Base-by-base conservation (phyloP, 1,284 basidiomycete genomes). In the Pyrrhoderma lamaoense region DNA sequence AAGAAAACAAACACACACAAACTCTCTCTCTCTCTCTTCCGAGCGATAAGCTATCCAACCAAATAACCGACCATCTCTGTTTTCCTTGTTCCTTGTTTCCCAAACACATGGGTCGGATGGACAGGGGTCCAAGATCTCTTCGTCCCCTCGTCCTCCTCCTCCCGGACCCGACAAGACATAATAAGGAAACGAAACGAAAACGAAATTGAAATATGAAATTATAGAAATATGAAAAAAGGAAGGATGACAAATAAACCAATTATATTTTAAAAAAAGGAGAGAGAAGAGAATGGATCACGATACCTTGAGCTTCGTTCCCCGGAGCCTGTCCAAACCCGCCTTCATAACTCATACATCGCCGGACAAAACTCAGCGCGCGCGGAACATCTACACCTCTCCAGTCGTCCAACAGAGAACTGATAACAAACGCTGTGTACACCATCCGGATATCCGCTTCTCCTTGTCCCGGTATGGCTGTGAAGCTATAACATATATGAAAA, bases 281-380 rank as follows among this genome's bases (percentile, higher is more conserved):
- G n/a, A 18, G n/a, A 39, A 21, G 16, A 14, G 35, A 49, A 42
- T 38, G 8, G 36, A 39, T 19, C 18, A 19, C 25, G 35, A 42
- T 53, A 84, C 91, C 92, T 65, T 94, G 85, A 2, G 92, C 86
- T 68, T 99, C 95, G 38, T 85, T 78, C 31, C 74, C 77, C 0
- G 90, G 85, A 1, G 78, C 74, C 62, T 93, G 89, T 0, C 88
- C 90, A 61, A 91, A 98, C 0, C 90, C 93, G 19, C 93, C 93
- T 72, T 98, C 94, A 63, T 92, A 92, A 8, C 85, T 85, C 91
- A 82, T 72, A 64, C 92, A 93, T 11, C 71, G 65, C 13, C 69
- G 65, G 37, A 95, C 73, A 60, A 85, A 95, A 1, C 58, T 60
- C 8, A 86, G 59, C 0, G 89, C 84, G 11, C 64, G 67, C 4